Evolutionary conservation across 352 stramenopile species (phyloP), one percentile per base, ranked within the genome.

Genomic region (Globisporangium barbulae): DNA sequence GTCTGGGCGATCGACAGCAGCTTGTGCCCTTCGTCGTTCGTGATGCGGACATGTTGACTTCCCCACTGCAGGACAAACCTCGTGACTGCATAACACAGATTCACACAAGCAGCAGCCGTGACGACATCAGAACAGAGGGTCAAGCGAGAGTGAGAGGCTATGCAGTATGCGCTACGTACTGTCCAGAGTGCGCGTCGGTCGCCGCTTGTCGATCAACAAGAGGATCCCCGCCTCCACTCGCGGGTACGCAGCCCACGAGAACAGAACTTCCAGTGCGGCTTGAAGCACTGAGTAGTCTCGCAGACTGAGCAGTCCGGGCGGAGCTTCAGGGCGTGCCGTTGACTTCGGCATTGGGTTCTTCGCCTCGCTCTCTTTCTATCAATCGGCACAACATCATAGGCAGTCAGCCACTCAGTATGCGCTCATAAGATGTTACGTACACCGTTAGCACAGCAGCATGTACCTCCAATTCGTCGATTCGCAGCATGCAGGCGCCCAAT

Each of bases 261-360:
- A 81, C 28, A 93, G 72, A 12, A 94, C 58, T 62, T 96, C 87
- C 17, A 93, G 63, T 12, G 80, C 82, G 2, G 87, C 85, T 68
- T 96, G 87, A 30, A 96, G 73, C 57, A 87, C 75, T 21, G 85
- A 90, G 76, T 93, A 94, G 67, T 96, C 87, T 2, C 85, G 80
- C 35, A 96, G 69, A 75, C 87, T 96, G 31, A 96, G 69, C 47
- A 96, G 71, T 50, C 83, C 83, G 2, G 68, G 70, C 5, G 87
- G 85, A 19, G 85, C 85, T 42, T 71, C 73, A 6, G 78, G 78
- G 21, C 54, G 66, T 8, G 62, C n/a, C 7, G 49, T 10, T 7
- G 60, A n/a, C 31, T 50, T 57, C 33, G 33, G n/a, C 41, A 60
- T 73, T 28, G 73, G 42, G 15, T n/a, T 53, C 31, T 33, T 31